A percentile compares a stretch with the other conserved stretches of the same genome.
These are phyloP conservation scores for Brassica hybrid DNA, from an alignment of 441 rosid genomes.

Conservation along the genomic window DNA sequence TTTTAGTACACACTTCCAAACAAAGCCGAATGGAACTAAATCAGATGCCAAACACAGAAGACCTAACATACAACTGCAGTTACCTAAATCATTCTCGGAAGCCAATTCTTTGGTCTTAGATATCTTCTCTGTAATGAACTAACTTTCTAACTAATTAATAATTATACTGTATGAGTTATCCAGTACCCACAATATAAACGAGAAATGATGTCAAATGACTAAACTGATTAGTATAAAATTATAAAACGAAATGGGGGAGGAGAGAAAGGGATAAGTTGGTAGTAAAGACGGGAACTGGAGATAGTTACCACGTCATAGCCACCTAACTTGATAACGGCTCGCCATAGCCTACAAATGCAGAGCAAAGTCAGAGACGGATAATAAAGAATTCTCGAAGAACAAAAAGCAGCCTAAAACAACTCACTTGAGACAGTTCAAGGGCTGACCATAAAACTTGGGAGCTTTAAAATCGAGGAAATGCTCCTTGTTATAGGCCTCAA, in stretches of 20 bases:
- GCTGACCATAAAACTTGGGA: slow-evolving; percentile 90
- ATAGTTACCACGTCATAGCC: slow-evolving; percentile 89
- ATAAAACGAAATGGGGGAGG: not conserved
- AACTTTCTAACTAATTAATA: too few species aligned
- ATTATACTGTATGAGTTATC: not conserved
- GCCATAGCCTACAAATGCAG: slow-evolving; percentile 72
- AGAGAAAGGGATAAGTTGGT: not conserved
- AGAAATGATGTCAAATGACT: not conserved
- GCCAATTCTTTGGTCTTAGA: not conserved
- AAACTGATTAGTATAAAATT: not conserved
- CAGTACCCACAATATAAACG: slow-evolving; percentile 13
- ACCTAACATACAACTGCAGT: not conserved
- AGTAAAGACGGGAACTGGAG: slow-evolving; percentile 19
- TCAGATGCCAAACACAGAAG: too few species aligned
- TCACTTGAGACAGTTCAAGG: slow-evolving; percentile 86
- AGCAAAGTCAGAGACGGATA: slow-evolving; percentile 34
- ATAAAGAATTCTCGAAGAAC: not conserved
- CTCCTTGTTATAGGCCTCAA: slow-evolving; percentile 72
- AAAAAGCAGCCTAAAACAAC: slow-evolving; percentile 21
- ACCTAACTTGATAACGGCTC: slow-evolving; percentile 88
- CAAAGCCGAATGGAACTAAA: too few species aligned
- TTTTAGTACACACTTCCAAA: too few species aligned
- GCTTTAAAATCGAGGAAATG: slow-evolving; percentile 73
- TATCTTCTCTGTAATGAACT: not conserved
- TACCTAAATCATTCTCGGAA: not conserved